Evolutionary conservation across 768 basidiomycete genomes (phyloP), one percentile per base, ranked within the genome.

Genomic region (Tulasnella sp.): DNA sequence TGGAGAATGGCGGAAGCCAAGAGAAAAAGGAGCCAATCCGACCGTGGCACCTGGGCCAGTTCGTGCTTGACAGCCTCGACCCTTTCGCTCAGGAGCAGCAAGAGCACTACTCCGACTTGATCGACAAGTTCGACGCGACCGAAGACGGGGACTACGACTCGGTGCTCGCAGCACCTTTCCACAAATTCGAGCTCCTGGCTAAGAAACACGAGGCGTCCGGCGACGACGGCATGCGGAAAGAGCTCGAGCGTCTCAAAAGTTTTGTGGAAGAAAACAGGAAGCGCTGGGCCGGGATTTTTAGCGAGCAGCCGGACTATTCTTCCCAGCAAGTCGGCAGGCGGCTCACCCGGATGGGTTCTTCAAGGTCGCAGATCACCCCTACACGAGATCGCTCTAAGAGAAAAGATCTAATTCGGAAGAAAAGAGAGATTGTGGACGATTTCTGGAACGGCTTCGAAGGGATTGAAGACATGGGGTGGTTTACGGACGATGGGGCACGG

Each of bases 401-500:
- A 83, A 1, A 73, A 74, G 0, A 76, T 78, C 8, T 76, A 78
- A 0, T 86, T 87, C 68, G 82, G 84, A 75, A 62, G 63, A 8
- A 81, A 86, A 86, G 87, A 74, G 85, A 87, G 73, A 76, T 78
- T 14, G 77, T 86, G 7, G 82, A 86, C 22, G 62, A 72, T 5
- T 75, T 84, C 32, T 86, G 86, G 52, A 4, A 63, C 72, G 6
- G 75, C 32, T 36, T 66, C 14, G 26, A 22, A 19, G n/a, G n/a
- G n/a, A 5, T 66, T 19, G 26, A 74, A 2, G 76, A 78, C 1
- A 63, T 82, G 63, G 67, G 69, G 36, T 77, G 77, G 47, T 77
- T 81, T 68, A 76, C 77, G 41, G 79, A 42, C 37, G 67, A 69
- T 41, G 77, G 78, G 19, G 77, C 83, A 3, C 77, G 77, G 12